Base-by-base conservation (phyloP, 371 early-diverging fungal species). In the Blakeslea trispora region DNA sequence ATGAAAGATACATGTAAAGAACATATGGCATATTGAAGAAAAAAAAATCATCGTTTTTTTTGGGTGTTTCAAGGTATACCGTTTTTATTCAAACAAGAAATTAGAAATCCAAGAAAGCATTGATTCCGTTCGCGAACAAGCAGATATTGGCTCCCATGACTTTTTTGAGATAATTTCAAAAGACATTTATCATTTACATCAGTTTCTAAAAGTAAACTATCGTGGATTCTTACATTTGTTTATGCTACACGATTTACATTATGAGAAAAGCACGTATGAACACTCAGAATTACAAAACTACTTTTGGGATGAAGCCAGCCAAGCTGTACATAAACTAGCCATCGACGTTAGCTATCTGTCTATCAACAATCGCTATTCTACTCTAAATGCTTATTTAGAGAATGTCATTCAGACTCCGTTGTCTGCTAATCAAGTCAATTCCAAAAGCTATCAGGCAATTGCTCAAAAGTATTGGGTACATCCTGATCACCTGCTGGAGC, bases 81-180 rank as follows among this genome's bases (percentile, higher is more conserved):
- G 54, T 4, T 64, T 64, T 35, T 64, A 53, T 40, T 40, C 45
- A 37, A 10, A 49, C 8, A 64, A 64, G 45, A 53, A 24, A 35
- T 45, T 55, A 13, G 64, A 64, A 53, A 58, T 64, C n/a, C 59
- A 64, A 45, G 28, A 59, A 24, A 37, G 59, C 9, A 45, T 62
- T 21, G 43, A 48, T 8, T 49, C 40, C 15, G 50, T 37, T 21
- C 44, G n/a, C n/a, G n/a, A 49, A 10, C 31, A 21, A 40, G 15
- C 43, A 5, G 17, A 48, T 4, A 41, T 47, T 34, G 11, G 34
- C 18, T 32, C 19, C 39, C 19, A 39, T 0, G 37, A 14, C 11
- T 37, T 11, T 10, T 37, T 46, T 15, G 8, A 37, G 28, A 34
- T 42, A 13, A 28, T 59, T 9, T 15, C 39, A 14, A 17, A 23